A percentile compares a stretch with the other conserved stretches of the same genome.
These are phyloP conservation scores for Podospora bellae-mahoneyi DNA, from an alignment of 495 filamentous ascomycete genomes.

Conservation along the genomic window DNA sequence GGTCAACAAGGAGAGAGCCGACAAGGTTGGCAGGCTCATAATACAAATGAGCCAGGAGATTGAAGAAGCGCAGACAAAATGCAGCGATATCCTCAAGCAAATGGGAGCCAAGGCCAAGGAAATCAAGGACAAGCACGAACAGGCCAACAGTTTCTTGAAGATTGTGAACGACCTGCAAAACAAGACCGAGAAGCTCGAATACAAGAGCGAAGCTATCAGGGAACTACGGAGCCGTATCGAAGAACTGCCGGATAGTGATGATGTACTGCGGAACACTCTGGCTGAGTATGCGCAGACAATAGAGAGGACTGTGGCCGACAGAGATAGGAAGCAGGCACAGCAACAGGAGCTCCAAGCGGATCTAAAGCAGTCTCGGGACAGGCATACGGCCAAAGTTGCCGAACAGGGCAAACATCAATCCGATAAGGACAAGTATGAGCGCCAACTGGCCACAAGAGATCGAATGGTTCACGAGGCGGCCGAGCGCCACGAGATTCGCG, in stretches of 20 bases:
- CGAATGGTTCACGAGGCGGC: conserved; percentile 74
- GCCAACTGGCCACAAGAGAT: conserved; percentile 65
- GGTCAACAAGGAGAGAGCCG: conserved; percentile 81
- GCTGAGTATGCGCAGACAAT: conserved; percentile 77
- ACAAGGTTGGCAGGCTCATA: conserved; percentile 61
- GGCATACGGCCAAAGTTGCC: conserved; percentile 67
- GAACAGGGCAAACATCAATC: conserved; percentile 83
- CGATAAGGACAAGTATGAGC: conserved; percentile 80
- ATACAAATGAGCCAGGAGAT: conserved; percentile 68
- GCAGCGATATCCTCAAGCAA: conserved; percentile 50
- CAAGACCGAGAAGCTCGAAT: conserved; percentile 53
- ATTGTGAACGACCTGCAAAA: conserved; percentile 66
- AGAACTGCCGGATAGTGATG: conserved; percentile 73
- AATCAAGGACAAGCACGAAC: conserved; percentile 43
- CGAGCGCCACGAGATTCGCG: conserved; percentile 73
- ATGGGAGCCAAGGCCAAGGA: conserved; percentile 40
- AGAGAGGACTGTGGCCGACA: conserved; percentile 58
- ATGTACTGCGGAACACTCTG: conserved; percentile 70
- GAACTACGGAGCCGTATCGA: conserved; percentile 67
- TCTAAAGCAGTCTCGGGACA: conserved; percentile 55
- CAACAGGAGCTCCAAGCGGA: conserved; percentile 63
- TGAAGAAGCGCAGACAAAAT: conserved; percentile 59
- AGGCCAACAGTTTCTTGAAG: conserved; percentile 45
- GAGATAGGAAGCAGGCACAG: conserved; percentile 55
- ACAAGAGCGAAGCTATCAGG: conserved; percentile 56